Evolutionary conservation across 805 yeast genomes (phyloP).

Genomic region (Metschnikowia kofuensis): DNA sequence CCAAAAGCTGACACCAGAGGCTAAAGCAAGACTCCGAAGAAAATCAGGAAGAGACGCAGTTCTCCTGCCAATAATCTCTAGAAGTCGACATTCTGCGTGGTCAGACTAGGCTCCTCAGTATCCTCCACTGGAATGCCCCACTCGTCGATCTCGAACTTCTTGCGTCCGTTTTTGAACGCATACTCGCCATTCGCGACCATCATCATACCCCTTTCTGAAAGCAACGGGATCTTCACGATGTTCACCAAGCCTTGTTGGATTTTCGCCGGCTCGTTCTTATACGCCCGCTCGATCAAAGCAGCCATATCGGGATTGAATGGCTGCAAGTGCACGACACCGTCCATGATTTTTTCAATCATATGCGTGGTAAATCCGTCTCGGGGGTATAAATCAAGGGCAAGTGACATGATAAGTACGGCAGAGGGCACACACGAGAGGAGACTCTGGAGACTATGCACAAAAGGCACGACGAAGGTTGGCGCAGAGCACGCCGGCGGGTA

Average conservation of each 20-base stretch:
- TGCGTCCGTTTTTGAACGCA: conserved; percentile 82
- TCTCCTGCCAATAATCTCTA: conserved; percentile 8
- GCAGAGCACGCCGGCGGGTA: conserved; percentile 52
- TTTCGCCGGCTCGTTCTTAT: conserved; percentile 68
- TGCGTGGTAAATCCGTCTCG: conserved; percentile 47
- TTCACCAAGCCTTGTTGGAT: conserved; percentile 86
- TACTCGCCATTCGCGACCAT: conserved; percentile 68
- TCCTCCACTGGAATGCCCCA: conserved; percentile 99
- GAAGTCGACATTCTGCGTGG: conserved; percentile 37
- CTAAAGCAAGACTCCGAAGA: not conserved
- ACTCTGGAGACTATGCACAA: conserved; percentile 57
- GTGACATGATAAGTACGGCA: conserved; percentile 50
- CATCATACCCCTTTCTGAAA: conserved; percentile 81
- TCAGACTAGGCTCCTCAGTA: conserved; percentile 43
- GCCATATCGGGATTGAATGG: conserved; percentile 79
- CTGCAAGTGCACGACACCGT: conserved; percentile 68
- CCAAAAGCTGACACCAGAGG: too few species aligned
- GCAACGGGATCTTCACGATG: conserved; percentile 64
- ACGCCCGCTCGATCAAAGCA: conserved; percentile 63
- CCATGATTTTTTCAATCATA: conserved; percentile 55
- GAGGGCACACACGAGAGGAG: conserved; percentile 48
- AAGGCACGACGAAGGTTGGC: conserved; percentile 51
- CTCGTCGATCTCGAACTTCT: conserved; percentile 80
- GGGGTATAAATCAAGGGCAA: conserved; percentile 67
- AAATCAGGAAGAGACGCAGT: not conserved